A percentile compares a stretch with the other conserved stretches of the same genome.
These are phyloP conservation scores for Plectranthus barbatus DNA, from an alignment of 257 asterid genomes.

Conservation along the genomic window DNA sequence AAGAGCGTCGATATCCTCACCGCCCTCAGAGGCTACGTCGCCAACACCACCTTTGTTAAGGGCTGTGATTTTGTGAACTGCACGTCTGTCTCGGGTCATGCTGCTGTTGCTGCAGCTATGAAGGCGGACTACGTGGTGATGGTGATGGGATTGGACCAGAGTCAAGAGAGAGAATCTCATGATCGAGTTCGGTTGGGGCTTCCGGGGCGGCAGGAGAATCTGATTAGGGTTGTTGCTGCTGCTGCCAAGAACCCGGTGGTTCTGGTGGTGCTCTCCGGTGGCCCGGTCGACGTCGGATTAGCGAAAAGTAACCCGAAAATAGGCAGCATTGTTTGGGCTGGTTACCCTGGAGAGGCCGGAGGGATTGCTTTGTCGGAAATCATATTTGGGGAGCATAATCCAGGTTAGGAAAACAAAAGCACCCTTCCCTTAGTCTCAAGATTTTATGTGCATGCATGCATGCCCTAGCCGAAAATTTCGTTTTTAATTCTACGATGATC, in stretches of 20 bases:
- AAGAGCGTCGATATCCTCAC: constrained; percentile 34
- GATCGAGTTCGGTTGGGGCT: constrained; percentile 56
- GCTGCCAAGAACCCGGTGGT: constrained; percentile 66
- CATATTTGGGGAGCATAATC: constrained; percentile 74
- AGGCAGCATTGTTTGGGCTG: constrained; percentile 78
- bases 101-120: constrained; percentile 38
- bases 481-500: too few relatives aligned
- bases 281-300: constrained; percentile 62
- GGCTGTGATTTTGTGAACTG: constrained; percentile 58
- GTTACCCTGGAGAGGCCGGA: constrained; percentile 89
- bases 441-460: too few relatives aligned
- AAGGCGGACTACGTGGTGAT: constrained; percentile 54
- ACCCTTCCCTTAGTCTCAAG: too few relatives aligned
- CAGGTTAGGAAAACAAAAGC: constrained; percentile 57
- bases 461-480: too few relatives aligned
- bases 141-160: constrained; percentile 77
- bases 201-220: constrained; percentile 63
- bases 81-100: constrained; percentile 27
- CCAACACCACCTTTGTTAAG: constrained; percentile 14
- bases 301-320: constrained; percentile 49
- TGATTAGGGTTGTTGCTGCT: constrained; percentile 47
- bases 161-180: constrained; percentile 47
- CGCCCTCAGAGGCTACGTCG: constrained; percentile 41
- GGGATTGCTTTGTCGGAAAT: constrained; percentile 63
- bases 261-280: constrained; percentile 62